Conservation (phyloP, 2,329 filamentous ascomycete species). For the Colletotrichum limetticola region DNA sequence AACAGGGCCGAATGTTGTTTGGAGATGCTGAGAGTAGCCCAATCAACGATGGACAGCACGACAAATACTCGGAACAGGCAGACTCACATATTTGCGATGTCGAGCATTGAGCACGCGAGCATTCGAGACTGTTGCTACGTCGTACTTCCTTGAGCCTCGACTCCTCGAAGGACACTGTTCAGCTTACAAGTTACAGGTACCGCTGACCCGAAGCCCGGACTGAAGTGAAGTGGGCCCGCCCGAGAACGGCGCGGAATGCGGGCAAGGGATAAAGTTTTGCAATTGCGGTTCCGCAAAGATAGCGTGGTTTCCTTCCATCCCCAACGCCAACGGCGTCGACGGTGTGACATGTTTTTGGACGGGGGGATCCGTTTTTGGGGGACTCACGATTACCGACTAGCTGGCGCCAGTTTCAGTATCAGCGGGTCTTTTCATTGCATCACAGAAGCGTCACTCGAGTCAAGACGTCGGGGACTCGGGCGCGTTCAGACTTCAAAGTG, state of each 20-base stretch:
- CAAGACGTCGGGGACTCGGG: too few species aligned
- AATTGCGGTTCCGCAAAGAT: not conserved
- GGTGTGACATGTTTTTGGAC: not conserved
- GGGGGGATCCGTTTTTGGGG: not conserved
- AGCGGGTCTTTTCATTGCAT: slow-evolving; percentile 1
- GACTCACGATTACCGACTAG: not conserved
- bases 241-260: not conserved
- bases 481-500: too few species aligned
- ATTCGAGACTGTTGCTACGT: not conserved
- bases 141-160: not conserved
- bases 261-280: not conserved
- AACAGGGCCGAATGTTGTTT: slow-evolving; percentile 2
- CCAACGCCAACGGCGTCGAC: not conserved
- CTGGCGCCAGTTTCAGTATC: not conserved
- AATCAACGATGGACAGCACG: not conserved
- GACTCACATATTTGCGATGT: not conserved
- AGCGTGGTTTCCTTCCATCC: not conserved
- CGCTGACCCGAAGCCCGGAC: slow-evolving; percentile 11
- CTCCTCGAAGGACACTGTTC: too few species aligned
- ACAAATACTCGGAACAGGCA: not conserved
- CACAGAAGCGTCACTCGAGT: not conserved
- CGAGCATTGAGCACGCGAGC: not conserved
- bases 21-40: not conserved
- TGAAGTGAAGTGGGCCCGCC: slow-evolving; percentile 9
- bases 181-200: not conserved